A percentile compares a stretch with the other conserved stretches of the same genome.
Evolutionary conservation across 2,329 filamentous ascomycete species (phyloP).

Genomic region (Botrytis cinerea): DNA sequence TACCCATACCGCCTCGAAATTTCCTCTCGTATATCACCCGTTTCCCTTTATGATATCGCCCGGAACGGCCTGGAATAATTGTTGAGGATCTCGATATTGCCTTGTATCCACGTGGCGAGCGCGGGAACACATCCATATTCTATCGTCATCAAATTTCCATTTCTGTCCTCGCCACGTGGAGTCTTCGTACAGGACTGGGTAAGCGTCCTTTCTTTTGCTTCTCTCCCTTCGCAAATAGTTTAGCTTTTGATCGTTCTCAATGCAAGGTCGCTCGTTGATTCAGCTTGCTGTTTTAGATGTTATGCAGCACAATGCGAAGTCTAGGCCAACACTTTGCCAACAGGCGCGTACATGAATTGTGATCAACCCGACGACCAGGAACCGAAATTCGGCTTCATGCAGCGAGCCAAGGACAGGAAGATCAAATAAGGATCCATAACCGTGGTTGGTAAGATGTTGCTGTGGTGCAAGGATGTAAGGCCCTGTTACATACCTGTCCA

Average conservation of each 20-base stretch:
- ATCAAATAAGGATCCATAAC: conserved; percentile 19
- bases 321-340: conserved; percentile 2
- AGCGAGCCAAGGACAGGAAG: conserved; percentile 9
- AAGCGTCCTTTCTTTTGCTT: not conserved
- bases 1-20: conserved; percentile 9
- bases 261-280: conserved; percentile 6
- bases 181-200: conserved; percentile 10
- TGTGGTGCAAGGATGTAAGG: conserved; percentile 9
- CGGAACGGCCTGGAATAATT: not conserved
- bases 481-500: conserved; percentile 10
- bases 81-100: conserved; percentile 4
- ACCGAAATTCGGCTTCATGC: conserved; percentile 18
- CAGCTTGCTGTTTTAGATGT: conserved; percentile 21
- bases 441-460: conserved; percentile 19
- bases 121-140: conserved; percentile 8
- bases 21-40: not conserved
- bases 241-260: conserved; percentile 5
- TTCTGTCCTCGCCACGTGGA: conserved; percentile 15
- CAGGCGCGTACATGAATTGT: conserved; percentile 13
- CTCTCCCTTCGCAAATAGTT: not conserved
- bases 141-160: conserved; percentile 20
- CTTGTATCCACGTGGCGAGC: conserved; percentile 12
- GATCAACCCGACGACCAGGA: conserved; percentile 20
- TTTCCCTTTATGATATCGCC: not conserved
- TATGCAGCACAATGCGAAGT: conserved; percentile 12